Base-by-base conservation (phyloP, 2,329 filamentous ascomycete species). In the Exophiala mesophila region DNA sequence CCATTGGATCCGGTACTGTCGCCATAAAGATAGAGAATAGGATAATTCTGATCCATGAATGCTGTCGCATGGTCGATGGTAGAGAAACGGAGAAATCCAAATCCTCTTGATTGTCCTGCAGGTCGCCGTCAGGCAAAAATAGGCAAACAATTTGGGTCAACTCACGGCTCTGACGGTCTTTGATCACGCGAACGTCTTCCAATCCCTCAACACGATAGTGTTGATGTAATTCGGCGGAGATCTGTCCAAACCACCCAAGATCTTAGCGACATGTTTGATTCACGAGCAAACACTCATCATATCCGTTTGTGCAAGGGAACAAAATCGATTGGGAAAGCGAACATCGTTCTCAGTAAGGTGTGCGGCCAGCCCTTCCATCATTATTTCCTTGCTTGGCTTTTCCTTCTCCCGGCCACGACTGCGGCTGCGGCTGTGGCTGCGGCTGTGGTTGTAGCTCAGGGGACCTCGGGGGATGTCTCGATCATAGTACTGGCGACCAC, bases 151-250 rank as follows among this genome's bases (percentile, higher is more conserved):
- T n/a, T n/a, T n/a, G n/a, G n/a, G 50, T 40, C 37, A 16, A 50
- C 48, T 50, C 62, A 78, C 76, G 76, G 15, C 74, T 78, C 47
- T 74, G 71, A 42, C 74, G 69, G 53, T 79, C 75, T 45, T 74
- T 72, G 53, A 79, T 79, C 38, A 79, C 64, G 13, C 74, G 68
- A 35, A 78, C 65, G 53, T 77, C 74, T 55, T 78, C 74, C 46
- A 79, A 60, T n/a, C 66, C 67, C 43, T 71, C 65, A 49, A 75
- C 63, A 54, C 69, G 62, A 51, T 77, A 71, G 51, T 65, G 67
- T 53, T 73, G 67, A 53, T 65, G 64, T 54, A 79, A 64, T 65
- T 78, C 74, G 62, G 66, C 65, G 54, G 68, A 67, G 58, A 79
- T 75, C 76, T 79, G 65, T 71, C 65, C 51, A 56, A 58, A 55